Evolutionary conservation across 192 early-diverging fungal species (phyloP).

Genomic region (Coemansia sp.): DNA sequence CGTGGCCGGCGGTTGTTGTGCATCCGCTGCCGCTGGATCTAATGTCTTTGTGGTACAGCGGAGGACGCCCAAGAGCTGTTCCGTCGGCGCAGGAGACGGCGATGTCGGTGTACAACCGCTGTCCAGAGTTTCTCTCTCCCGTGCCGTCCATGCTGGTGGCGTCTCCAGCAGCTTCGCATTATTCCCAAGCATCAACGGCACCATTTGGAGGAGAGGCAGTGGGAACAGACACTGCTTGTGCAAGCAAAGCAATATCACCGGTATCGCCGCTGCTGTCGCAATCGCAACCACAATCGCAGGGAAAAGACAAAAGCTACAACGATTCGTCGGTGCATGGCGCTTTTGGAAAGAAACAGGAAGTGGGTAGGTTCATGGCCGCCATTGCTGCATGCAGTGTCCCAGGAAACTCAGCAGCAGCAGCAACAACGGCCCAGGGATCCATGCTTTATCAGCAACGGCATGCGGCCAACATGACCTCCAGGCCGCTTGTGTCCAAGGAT

Average conservation of each 20-base stretch:
- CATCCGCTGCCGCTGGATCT: slow-evolving; percentile 44
- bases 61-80: slow-evolving; percentile 8
- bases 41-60: slow-evolving; percentile 17
- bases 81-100: slow-evolving; percentile 28
- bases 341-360: background rate
- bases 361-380: slow-evolving; percentile 4
- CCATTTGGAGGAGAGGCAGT: background rate
- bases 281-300: too few species aligned
- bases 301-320: background rate
- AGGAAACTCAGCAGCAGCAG: background rate
- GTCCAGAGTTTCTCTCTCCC: slow-evolving; percentile 21
- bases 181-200: background rate
- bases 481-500: background rate
- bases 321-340: background rate
- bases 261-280: background rate
- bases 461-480: background rate
- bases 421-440: background rate
- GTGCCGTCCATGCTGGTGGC: slow-evolving; percentile 8
- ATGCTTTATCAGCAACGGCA: slow-evolving; percentile 3
- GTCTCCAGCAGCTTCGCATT: slow-evolving; percentile 10
- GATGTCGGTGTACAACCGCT: slow-evolving; percentile 38
- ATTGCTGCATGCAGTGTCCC: background rate
- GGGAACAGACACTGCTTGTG: background rate
- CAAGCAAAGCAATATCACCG: background rate
- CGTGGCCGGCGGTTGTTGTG: slow-evolving; percentile 37